phyloP scores from a whole-genome alignment of 78 protist species.

The Tieghemostelium lacteum region DNA sequence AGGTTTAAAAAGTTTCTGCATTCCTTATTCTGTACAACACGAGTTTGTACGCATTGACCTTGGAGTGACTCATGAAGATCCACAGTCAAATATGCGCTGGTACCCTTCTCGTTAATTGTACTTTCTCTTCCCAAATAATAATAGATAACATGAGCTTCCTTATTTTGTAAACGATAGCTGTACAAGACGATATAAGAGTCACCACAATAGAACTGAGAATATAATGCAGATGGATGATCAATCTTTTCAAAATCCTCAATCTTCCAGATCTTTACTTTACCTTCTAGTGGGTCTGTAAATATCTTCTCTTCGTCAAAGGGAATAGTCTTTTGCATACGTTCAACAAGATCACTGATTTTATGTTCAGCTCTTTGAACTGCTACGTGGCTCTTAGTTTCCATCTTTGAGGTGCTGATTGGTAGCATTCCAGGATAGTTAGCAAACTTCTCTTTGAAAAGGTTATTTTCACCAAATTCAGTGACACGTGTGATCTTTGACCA shows the following conservation, averaged over 20 bases:
- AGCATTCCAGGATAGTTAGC: slow-evolving; percentile 81
- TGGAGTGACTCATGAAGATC: slow-evolving; percentile 51
- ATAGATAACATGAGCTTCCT: slow-evolving; percentile 77
- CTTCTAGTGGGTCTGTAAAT: slow-evolving; percentile 19
- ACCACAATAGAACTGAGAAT: slow-evolving; percentile 54
- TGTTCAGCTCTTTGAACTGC: slow-evolving; percentile 51
- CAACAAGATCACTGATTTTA: background rate
- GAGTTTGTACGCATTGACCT: slow-evolving; percentile 41
- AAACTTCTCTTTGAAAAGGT: slow-evolving; percentile 81
- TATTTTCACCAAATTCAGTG: slow-evolving; percentile 77
- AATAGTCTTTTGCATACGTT: background rate
- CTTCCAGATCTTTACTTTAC: slow-evolving; percentile 57
- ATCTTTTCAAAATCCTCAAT: slow-evolving; percentile 79
- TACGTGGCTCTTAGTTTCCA: slow-evolving; percentile 35
- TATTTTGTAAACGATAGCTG: slow-evolving; percentile 69
- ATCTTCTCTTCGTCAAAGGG: slow-evolving; percentile 10
- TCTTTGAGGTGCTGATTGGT: slow-evolving; percentile 70
- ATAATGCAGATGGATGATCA: slow-evolving; percentile 40
- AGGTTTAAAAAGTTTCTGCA: slow-evolving; percentile 66
- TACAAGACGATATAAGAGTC: slow-evolving; percentile 78
- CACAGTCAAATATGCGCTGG: slow-evolving; percentile 80
- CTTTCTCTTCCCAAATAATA: slow-evolving; percentile 73
- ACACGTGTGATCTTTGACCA: slow-evolving; percentile 47
- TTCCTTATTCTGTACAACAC: slow-evolving; percentile 80
- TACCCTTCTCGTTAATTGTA: slow-evolving; percentile 80